Base-by-base conservation (phyloP, 2,329 filamentous ascomycete species). In the Hymenoscyphus repandus region DNA sequence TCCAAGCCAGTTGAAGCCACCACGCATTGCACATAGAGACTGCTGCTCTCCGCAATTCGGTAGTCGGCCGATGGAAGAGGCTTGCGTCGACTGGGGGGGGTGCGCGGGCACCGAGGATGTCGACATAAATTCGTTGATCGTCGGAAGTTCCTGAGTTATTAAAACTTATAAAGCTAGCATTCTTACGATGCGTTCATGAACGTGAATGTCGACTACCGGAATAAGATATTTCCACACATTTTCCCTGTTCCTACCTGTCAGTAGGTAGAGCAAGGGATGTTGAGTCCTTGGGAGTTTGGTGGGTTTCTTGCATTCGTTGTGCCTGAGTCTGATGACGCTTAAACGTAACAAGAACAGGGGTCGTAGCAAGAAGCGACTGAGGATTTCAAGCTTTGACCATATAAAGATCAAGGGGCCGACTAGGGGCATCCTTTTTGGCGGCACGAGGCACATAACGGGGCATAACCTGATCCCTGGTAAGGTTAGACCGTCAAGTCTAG, bases 311-410 rank as follows among this genome's bases (percentile, higher is more conserved):
- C n/a, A n/a, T 36, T 38, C 36, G 15, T 33, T 31, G 40, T 39
- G 6, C 37, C 45, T 40, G 45, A 40, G 18, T 40, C 5, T 20
- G 37, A 31, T 36, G 40, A 45, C 47, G 41, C 40, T 50, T 44
- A 50, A 43, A 50, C 47, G 47, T 50, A 50, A 50, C 20, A 45
- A 33, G 22, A 45, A 50, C 47, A 45, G 34, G 47, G 47, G 34
- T 40, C 4, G 22, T 7, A 4, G 7, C 22, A 7, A 27, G n/a
- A 40, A 17, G 32, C 32, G 6, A 6, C 22, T 17, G 39, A 32
- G 15, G 31, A 20, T n/a, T 20, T 48, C 15, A 13, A 37, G 18
- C 30, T n/a, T 32, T 17, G 18, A 37, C 33, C 18, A 37, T 15
- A n/a, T 31, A 30, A 13, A 36, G 45, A 33, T 34, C 32, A 10